phyloP scores from a whole-genome alignment of 1,284 basidiomycete genomes.

The Malassezia restricta region DNA sequence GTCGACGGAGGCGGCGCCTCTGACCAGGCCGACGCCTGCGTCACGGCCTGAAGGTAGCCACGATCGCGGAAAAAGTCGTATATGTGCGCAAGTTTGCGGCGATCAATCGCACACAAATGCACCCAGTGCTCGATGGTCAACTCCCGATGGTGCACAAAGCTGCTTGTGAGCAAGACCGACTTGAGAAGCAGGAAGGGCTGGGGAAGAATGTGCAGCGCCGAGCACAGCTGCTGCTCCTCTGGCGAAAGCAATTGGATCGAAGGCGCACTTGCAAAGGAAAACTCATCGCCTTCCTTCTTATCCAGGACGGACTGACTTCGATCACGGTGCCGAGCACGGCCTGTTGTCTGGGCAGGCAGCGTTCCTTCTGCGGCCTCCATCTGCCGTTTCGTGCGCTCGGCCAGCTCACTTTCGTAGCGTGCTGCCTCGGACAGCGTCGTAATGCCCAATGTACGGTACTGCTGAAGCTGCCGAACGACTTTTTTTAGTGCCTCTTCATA shows the following conservation, averaged over 20 bases:
- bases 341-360: slow-evolving; percentile 15
- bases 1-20: not conserved
- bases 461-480: slow-evolving; percentile 36
- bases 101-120: slow-evolving; percentile 34
- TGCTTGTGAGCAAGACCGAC: slow-evolving; percentile 33
- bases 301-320: slow-evolving; percentile 21
- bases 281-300: slow-evolving; percentile 17
- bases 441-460: slow-evolving; percentile 39
- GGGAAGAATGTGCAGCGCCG: slow-evolving; percentile 37
- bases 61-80: slow-evolving; percentile 42
- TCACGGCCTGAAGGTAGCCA: slow-evolving; percentile 26
- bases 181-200: slow-evolving; percentile 42
- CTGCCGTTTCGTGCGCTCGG: slow-evolving; percentile 32
- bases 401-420: slow-evolving; percentile 35
- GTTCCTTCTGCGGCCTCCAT: slow-evolving; percentile 35
- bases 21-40: not conserved
- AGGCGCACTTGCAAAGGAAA: slow-evolving; percentile 33
- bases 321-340: slow-evolving; percentile 25
- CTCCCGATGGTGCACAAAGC: slow-evolving; percentile 28
- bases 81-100: slow-evolving; percentile 38
- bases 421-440: slow-evolving; percentile 36
- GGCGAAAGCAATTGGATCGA: slow-evolving; percentile 36
- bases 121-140: slow-evolving; percentile 34
- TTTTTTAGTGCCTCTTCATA: slow-evolving; percentile 41
- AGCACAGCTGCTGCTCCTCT: slow-evolving; percentile 36